Evolutionary conservation across 202 grass and related monocot species (phyloP).

Genomic region (Miscanthus sacchariflorus): DNA sequence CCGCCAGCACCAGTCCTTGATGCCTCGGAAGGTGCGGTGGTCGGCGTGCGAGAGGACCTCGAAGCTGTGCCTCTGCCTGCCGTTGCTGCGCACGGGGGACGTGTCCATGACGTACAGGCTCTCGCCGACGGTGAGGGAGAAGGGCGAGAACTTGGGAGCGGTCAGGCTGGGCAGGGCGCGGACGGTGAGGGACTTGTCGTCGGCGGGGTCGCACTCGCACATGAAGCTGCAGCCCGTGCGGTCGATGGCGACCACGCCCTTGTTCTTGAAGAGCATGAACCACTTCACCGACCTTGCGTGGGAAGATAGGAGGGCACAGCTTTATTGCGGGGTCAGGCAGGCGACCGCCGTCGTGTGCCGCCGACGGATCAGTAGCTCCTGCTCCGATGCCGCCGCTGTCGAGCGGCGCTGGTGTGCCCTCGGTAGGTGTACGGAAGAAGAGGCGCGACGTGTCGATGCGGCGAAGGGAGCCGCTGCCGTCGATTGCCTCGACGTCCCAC

Average conservation of each 20-base stretch:
- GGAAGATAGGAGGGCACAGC: not conserved
- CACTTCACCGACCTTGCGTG: too few relatives aligned
- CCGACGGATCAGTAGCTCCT: not conserved
- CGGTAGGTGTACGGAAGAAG: not conserved
- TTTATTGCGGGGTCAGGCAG: not conserved
- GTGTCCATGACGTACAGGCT: not conserved
- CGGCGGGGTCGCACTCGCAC: not conserved
- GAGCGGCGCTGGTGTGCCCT: not conserved
- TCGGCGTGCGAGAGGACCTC: not conserved
- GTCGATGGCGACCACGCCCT: not conserved
- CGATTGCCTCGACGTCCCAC: too few relatives aligned
- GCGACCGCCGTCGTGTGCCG: not conserved
- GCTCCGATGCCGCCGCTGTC: not conserved
- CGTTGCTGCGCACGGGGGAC: too few relatives aligned
- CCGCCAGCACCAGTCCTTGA: not conserved
- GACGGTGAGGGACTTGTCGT: not conserved
- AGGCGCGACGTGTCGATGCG: conserved; percentile 6
- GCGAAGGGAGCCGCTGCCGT: too few relatives aligned
- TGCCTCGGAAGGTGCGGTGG: not conserved
- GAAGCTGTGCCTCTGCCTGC: not conserved
- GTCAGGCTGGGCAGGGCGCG: not conserved
- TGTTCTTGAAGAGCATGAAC: not conserved
- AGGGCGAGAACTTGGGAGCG: not conserved
- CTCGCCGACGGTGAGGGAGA: not conserved
- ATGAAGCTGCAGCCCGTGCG: not conserved